phyloP scores from a whole-genome alignment of 176 grass and related monocot species.

The Panicum miliaceum region DNA sequence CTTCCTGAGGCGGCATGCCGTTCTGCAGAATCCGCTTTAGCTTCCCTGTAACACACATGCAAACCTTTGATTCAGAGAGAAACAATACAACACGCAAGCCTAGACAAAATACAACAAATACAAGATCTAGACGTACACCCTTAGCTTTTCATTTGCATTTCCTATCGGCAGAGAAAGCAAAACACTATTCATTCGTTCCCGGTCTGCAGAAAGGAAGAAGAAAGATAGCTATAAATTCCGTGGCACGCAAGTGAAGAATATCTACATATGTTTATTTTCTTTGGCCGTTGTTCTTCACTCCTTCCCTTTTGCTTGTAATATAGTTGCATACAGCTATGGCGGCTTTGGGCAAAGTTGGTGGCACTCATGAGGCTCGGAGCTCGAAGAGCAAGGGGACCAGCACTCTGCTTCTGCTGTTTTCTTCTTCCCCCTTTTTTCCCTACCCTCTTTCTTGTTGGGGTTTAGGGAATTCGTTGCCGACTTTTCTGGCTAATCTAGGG shows the following conservation, averaged over 20 bases:
- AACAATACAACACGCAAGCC: neutral
- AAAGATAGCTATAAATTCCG: constrained; percentile 26
- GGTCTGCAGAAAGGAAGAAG: neutral
- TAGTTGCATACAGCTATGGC: constrained; percentile 17
- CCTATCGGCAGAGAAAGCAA: neutral
- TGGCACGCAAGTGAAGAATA: constrained; percentile 50
- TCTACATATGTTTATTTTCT: neutral
- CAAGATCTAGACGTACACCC: neutral
- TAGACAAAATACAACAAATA: neutral
- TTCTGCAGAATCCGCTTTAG: neutral
- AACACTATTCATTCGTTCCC: too few species aligned
- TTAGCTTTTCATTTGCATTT: neutral
- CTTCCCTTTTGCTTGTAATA: neutral
- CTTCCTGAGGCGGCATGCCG: neutral
- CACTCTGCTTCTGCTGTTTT: neutral
- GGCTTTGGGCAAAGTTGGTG: constrained; percentile 56
- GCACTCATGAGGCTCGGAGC: constrained; percentile 57
- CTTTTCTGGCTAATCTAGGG: constrained; percentile 17
- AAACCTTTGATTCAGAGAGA: neutral
- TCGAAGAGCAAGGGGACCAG: constrained; percentile 42
- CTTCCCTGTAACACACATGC: constrained; percentile 26
- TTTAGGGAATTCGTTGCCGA: constrained; percentile 26
- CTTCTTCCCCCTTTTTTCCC: neutral
- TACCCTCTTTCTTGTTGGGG: neutral
- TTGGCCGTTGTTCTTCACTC: neutral